phyloP scores from a whole-genome alignment of 345 rosid genomes.

The Pistacia vera region DNA sequence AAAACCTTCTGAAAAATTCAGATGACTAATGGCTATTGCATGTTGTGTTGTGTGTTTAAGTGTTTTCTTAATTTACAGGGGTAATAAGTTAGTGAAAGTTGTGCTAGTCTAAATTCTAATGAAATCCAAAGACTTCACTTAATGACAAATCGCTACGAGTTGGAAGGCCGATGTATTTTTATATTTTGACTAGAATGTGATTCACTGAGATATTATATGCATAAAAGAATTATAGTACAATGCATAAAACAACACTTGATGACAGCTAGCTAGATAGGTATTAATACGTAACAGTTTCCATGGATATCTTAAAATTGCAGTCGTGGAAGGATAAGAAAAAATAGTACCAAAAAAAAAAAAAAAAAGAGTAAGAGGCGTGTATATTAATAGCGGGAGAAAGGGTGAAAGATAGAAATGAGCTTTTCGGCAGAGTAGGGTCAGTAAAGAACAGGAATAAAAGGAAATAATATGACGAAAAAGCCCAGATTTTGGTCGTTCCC shows the following conservation, averaged over 20 bases:
- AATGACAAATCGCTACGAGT: too few relatives aligned
- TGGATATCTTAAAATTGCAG: too few relatives aligned
- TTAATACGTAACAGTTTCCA: background rate
- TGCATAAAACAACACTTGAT: background rate
- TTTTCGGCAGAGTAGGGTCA: slow-evolving; percentile 19
- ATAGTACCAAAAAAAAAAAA: too few relatives aligned
- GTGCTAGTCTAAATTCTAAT: background rate
- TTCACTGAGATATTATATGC: too few relatives aligned
- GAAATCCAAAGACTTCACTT: too few relatives aligned
- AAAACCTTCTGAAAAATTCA: background rate
- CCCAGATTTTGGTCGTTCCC: slow-evolving; percentile 26
- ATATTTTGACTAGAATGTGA: too few relatives aligned
- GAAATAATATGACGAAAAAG: slow-evolving; percentile 25
- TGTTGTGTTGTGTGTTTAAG: background rate
- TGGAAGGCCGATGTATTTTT: too few relatives aligned
- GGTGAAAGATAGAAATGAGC: slow-evolving; percentile 5
- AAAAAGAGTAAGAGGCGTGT: background rate
- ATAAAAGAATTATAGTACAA: too few relatives aligned
- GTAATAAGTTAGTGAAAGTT: background rate
- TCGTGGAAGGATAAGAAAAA: too few relatives aligned
- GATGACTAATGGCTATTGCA: too few relatives aligned
- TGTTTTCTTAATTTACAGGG: background rate
- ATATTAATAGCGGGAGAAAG: background rate
- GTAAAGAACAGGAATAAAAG: background rate
- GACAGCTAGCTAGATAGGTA: background rate